These are phyloP conservation scores for Pythium dissotocum DNA, from an alignment of 352 stramenopile genomes.

Conservation along the genomic window DNA sequence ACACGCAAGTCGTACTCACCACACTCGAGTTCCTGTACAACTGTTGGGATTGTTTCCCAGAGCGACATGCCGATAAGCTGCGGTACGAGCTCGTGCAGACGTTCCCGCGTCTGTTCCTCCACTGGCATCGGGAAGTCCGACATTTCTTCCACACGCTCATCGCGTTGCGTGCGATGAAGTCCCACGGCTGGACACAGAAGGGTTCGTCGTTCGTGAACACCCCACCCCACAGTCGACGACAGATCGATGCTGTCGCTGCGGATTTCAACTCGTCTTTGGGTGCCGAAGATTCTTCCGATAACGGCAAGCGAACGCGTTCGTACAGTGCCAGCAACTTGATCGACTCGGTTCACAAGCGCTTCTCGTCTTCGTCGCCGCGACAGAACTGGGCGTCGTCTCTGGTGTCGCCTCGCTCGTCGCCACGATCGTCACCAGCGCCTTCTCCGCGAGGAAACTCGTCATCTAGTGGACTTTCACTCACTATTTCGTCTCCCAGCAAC, in stretches of 20 bases:
- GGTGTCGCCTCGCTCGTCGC: slow-evolving; percentile 55
- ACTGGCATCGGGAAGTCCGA: slow-evolving; percentile 88
- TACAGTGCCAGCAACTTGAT: slow-evolving; percentile 86
- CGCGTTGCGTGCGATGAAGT: slow-evolving; percentile 83
- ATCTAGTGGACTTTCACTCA: slow-evolving; percentile 53
- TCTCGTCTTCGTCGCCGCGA: slow-evolving; percentile 57
- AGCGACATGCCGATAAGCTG: slow-evolving; percentile 86
- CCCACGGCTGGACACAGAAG: slow-evolving; percentile 85
- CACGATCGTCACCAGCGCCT: slow-evolving; percentile 55
- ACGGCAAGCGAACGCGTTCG: slow-evolving; percentile 57
- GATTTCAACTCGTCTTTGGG: slow-evolving; percentile 87
- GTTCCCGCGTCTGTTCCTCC: slow-evolving; percentile 81
- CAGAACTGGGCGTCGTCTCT: slow-evolving; percentile 11
- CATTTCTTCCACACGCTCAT: slow-evolving; percentile 88
- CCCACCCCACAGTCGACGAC: slow-evolving; percentile 77
- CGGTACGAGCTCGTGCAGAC: slow-evolving; percentile 78
- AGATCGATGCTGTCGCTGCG: slow-evolving; percentile 85
- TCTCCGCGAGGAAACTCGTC: slow-evolving; percentile 41
- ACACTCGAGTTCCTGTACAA: slow-evolving; percentile 90
- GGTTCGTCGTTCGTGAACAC: slow-evolving; percentile 87
- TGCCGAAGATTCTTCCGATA: slow-evolving; percentile 57
- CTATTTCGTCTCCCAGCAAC: slow-evolving; percentile 76
- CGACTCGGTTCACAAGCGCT: slow-evolving; percentile 81
- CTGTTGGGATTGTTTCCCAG: slow-evolving; percentile 88
- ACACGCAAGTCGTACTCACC: slow-evolving; percentile 86